These are phyloP conservation scores for Saccharomycopsis selenospora DNA, from an alignment of 805 yeast species.

Conservation along the genomic window DNA sequence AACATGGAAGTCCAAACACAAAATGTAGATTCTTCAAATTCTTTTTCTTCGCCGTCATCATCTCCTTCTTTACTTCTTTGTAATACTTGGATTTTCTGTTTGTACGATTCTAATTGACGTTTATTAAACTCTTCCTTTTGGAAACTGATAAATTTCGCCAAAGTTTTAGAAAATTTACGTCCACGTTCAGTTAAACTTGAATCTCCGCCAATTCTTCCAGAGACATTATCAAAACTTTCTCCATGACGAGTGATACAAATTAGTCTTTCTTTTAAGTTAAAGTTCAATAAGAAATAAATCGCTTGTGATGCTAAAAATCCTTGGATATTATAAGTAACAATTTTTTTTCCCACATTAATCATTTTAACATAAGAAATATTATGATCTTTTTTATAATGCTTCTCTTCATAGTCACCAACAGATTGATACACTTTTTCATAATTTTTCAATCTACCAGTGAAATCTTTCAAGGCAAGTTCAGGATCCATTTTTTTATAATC, in stretches of 20 bases:
- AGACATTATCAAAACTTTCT: slow-evolving; percentile 77
- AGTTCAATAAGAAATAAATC: slow-evolving; percentile 79
- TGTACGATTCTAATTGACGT: slow-evolving; percentile 49
- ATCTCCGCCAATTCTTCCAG: slow-evolving; percentile 90
- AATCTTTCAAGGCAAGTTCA: slow-evolving; percentile 69
- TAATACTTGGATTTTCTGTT: slow-evolving; percentile 31
- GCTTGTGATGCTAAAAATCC: slow-evolving; percentile 90
- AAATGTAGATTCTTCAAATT: slow-evolving; percentile 53
- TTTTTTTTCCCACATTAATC: slow-evolving; percentile 93
- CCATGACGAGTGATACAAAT: slow-evolving; percentile 96
- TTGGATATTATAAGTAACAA: slow-evolving; percentile 84
- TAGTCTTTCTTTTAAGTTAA: slow-evolving; percentile 82
- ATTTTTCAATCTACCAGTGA: slow-evolving; percentile 69
- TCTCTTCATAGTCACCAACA: slow-evolving; percentile 71
- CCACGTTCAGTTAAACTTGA: slow-evolving; percentile 80
- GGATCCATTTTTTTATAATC: slow-evolving; percentile 86
- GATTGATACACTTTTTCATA: slow-evolving; percentile 89
- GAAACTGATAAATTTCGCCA: slow-evolving; percentile 64
- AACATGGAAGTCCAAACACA: slow-evolving; percentile 94
- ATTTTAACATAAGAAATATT: slow-evolving; percentile 80
- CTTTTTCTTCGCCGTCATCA: slow-evolving; percentile 25
- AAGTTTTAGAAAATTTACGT: slow-evolving; percentile 57
- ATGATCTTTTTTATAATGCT: background rate
- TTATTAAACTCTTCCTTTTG: slow-evolving; percentile 65
- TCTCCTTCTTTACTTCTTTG: slow-evolving; percentile 25